These are phyloP conservation scores for Apiosordaria backusii DNA, from an alignment of 495 filamentous ascomycete species.

Conservation along the genomic window DNA sequence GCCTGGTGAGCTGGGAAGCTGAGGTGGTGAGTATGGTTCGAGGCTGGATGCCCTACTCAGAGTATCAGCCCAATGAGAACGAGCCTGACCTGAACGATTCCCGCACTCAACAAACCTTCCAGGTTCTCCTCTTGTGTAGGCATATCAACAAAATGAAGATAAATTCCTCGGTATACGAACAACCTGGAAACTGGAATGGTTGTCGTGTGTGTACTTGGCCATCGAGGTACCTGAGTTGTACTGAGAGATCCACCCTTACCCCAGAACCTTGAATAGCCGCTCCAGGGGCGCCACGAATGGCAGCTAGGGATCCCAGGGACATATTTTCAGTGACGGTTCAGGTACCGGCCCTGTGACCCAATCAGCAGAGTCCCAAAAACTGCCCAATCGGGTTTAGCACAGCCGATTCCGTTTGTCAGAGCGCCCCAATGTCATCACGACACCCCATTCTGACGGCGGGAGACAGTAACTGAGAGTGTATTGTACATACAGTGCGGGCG, in stretches of 20 bases:
- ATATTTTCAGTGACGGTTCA: conserved; percentile 21
- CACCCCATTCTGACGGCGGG: conserved; percentile 22
- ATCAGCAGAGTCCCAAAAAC: conserved; percentile 27
- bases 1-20: not conserved
- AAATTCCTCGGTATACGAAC: conserved; percentile 6
- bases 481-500: not conserved
- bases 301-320: conserved; percentile 15
- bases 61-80: not conserved
- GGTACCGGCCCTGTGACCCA: conserved; percentile 36
- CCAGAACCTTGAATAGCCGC: conserved; percentile 37
- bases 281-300: conserved; percentile 21
- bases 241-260: conserved; percentile 2
- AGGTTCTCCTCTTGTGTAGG: not conserved
- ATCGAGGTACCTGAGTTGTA: not conserved
- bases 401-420: conserved; percentile 26
- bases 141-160: not conserved
- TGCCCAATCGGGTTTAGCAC: conserved; percentile 30
- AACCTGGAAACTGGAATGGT: not conserved
- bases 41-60: not conserved
- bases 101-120: not conserved
- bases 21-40: not conserved
- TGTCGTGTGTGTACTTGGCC: not conserved
- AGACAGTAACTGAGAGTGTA: conserved; percentile 17
- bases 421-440: conserved; percentile 31
- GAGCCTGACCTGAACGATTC: not conserved